phyloP scores from a whole-genome alignment of 2,329 filamentous ascomycete genomes.

The Furcasterigmium sp. region DNA sequence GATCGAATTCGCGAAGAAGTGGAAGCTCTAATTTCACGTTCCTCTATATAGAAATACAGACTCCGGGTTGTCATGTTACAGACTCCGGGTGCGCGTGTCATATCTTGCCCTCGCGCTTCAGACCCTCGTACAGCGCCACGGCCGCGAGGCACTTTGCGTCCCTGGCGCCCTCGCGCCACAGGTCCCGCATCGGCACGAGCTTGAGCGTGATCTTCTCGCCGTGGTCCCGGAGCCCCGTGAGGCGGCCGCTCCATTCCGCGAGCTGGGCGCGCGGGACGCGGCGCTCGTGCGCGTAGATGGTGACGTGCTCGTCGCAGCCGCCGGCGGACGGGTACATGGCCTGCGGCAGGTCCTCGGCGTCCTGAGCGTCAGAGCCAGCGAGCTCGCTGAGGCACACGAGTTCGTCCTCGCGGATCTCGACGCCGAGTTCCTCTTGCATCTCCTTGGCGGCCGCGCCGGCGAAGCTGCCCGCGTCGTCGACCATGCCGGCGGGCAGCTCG shows the following conservation, averaged over 20 bases:
- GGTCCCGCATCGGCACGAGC: slow-evolving; percentile 48
- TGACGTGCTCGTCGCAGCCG: slow-evolving; percentile 56
- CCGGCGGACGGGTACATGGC: slow-evolving; percentile 55
- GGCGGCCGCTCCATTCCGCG: slow-evolving; percentile 48
- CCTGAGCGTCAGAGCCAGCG: slow-evolving; percentile 24
- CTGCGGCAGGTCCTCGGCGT: slow-evolving; percentile 29
- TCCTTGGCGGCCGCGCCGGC: slow-evolving; percentile 53
- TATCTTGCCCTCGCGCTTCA: slow-evolving; percentile 41
- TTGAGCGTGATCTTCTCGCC: slow-evolving; percentile 60
- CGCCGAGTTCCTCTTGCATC: slow-evolving; percentile 54
- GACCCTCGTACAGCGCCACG: slow-evolving; percentile 52
- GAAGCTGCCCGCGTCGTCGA: slow-evolving; percentile 49
- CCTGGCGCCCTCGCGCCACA: slow-evolving; percentile 52
- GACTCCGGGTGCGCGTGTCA: too few relatives aligned
- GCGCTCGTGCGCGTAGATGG: slow-evolving; percentile 52
- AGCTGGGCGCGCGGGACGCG: slow-evolving; percentile 44
- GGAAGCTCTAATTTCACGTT: slow-evolving; percentile 29
- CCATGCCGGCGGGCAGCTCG: slow-evolving; percentile 55
- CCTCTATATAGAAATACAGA: neutral
- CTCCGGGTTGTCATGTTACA: neutral
- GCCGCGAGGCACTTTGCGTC: slow-evolving; percentile 58
- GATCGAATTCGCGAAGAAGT: slow-evolving; percentile 63
- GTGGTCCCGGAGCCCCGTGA: slow-evolving; percentile 52
- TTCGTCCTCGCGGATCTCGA: slow-evolving; percentile 42
- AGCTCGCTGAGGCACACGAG: slow-evolving; percentile 48